These are phyloP conservation scores for Leccinum rimulosum DNA, from an alignment of 768 basidiomycete species.

Conservation along the genomic window DNA sequence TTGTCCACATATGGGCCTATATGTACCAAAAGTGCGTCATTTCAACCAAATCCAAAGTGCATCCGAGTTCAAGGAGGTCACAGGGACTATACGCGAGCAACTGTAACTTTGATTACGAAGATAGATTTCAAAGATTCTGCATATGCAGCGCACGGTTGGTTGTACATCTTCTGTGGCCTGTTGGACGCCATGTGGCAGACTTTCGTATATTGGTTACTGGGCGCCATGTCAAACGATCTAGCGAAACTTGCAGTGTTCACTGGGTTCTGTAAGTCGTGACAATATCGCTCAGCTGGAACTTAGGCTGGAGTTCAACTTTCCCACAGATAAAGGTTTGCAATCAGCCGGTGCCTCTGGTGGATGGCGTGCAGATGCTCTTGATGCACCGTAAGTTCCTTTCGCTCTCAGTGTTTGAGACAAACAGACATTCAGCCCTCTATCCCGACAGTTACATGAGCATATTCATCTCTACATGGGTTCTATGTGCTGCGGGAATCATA, in stretches of 20 bases:
- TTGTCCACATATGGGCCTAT: conserved; percentile 74
- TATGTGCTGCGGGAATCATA: conserved; percentile 60
- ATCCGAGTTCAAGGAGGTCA: neutral
- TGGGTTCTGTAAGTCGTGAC: conserved; percentile 66
- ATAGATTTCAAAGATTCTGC: conserved; percentile 58
- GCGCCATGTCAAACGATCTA: conserved; percentile 82
- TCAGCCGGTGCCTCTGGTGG: conserved; percentile 72
- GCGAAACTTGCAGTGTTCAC: conserved; percentile 73
- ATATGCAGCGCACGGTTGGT: conserved; percentile 54
- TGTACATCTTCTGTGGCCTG: conserved; percentile 73
- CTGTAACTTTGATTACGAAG: conserved; percentile 38
- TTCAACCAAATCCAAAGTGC: neutral
- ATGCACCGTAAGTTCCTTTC: conserved; percentile 49
- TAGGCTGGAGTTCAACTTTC: conserved; percentile 1
- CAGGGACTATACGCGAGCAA: conserved; percentile 59
- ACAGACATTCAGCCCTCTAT: neutral
- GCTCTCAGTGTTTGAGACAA: neutral
- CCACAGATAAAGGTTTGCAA: conserved; percentile 67
- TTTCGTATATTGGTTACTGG: conserved; percentile 79
- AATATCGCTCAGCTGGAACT: neutral
- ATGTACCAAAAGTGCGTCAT: conserved; percentile 64
- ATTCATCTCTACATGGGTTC: conserved; percentile 72
- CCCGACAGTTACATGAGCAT: conserved; percentile 57
- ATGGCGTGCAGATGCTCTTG: conserved; percentile 68
- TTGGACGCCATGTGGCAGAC: conserved; percentile 88